These are phyloP conservation scores for Leccinum barrowsii DNA, from an alignment of 768 basidiomycete species.

Conservation along the genomic window DNA sequence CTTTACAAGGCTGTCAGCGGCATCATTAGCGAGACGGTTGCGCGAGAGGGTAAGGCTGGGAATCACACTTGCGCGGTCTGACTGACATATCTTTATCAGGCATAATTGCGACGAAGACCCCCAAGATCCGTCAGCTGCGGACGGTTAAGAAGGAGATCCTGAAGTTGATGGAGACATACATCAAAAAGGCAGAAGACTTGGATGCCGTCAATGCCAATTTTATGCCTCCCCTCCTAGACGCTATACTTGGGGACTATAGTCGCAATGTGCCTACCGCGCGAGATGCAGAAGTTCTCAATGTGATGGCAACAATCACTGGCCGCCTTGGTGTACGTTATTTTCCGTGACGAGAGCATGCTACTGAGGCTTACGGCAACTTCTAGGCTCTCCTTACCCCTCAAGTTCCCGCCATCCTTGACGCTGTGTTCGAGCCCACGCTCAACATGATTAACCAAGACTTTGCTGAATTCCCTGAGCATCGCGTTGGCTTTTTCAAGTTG, in stretches of 20 bases:
- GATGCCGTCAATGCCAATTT: slow-evolving; percentile 89
- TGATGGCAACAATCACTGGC: slow-evolving; percentile 91
- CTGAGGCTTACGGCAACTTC: slow-evolving; percentile 9
- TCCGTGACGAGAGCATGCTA: not conserved
- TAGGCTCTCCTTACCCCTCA: slow-evolving; percentile 87
- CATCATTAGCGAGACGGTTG: slow-evolving; percentile 91
- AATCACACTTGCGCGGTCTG: not conserved
- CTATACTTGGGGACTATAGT: slow-evolving; percentile 96
- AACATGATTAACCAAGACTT: slow-evolving; percentile 99
- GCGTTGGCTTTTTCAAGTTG: slow-evolving; percentile 94
- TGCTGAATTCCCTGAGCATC: slow-evolving; percentile 97
- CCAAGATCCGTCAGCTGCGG: slow-evolving; percentile 88
- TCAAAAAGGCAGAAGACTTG: slow-evolving; percentile 95
- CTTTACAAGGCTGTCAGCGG: slow-evolving; percentile 96
- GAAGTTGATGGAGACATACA: slow-evolving; percentile 96
- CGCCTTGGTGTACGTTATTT: slow-evolving; percentile 73
- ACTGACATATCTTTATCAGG: slow-evolving; percentile 43
- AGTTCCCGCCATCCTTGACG: slow-evolving; percentile 92
- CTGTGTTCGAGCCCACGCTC: slow-evolving; percentile 94
- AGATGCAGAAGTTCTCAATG: slow-evolving; percentile 95
- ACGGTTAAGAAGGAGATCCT: slow-evolving; percentile 99
- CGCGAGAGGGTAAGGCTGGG: slow-evolving; percentile 63
- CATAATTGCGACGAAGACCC: slow-evolving; percentile 90
- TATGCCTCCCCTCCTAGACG: slow-evolving; percentile 93
- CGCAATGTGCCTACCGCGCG: slow-evolving; percentile 90